Percentiles rank a stretch among this genome's conserved stretches.
phyloP scores from a whole-genome alignment of 2,329 filamentous ascomycete species.

The Ceratocystis eucalypticola region DNA sequence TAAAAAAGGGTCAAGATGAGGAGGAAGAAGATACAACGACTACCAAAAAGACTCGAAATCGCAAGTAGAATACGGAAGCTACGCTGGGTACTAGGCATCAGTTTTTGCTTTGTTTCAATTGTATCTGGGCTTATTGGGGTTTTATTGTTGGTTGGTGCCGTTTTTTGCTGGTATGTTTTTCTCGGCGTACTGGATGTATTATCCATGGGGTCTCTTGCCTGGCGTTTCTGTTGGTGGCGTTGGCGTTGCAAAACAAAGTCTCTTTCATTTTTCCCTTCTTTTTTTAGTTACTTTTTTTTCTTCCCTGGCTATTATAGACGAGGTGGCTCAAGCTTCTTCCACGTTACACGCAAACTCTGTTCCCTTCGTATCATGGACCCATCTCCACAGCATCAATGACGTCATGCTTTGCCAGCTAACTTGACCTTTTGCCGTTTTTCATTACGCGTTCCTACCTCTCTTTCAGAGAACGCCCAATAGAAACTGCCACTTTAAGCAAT shows the following conservation, averaged over 20 bases:
- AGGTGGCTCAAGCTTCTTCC: neutral
- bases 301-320: no score
- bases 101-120: no score
- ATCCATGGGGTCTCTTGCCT: neutral
- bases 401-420: neutral
- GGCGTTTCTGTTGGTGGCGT: neutral
- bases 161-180: no score
- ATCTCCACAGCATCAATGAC: neutral
- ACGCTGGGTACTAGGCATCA: no score
- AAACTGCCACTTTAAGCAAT: neutral
- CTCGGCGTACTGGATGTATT: neutral
- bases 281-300: neutral
- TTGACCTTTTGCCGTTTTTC: neutral
- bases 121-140: neutral
- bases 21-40: conserved; percentile 61
- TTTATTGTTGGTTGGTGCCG: neutral
- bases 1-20: conserved; percentile 70
- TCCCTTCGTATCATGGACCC: neutral
- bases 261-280: neutral
- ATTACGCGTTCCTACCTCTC: neutral
- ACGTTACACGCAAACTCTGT: neutral
- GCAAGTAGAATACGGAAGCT: conserved; percentile 29
- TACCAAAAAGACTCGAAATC: conserved; percentile 48
- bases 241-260: neutral
- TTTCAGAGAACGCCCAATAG: neutral